Percentiles rank a stretch among this genome's conserved stretches.
These are phyloP conservation scores for Ogataea pini DNA, from an alignment of 805 yeast genomes.

Conservation along the genomic window DNA sequence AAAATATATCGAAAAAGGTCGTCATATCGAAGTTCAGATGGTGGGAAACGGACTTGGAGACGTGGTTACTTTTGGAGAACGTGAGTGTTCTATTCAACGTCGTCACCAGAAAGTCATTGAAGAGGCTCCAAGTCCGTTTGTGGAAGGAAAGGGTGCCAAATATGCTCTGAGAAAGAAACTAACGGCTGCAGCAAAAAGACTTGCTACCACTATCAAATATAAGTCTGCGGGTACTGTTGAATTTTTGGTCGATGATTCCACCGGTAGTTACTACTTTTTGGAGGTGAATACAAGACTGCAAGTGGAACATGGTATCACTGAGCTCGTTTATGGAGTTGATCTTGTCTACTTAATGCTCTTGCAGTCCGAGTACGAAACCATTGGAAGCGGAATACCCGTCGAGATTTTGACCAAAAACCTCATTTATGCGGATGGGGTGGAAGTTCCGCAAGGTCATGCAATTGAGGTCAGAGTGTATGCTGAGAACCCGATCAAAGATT, in stretches of 20 bases:
- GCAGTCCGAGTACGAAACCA: conserved; percentile 87
- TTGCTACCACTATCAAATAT: conserved; percentile 81
- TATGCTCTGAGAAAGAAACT: conserved; percentile 48
- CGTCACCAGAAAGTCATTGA: conserved; percentile 95
- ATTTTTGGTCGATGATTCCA: conserved; percentile 79
- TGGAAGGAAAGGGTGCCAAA: conserved; percentile 67
- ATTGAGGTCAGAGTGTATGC: conserved; percentile 97
- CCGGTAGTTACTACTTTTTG: conserved; percentile 89
- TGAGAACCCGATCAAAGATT: conserved; percentile 93
- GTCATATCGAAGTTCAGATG: conserved; percentile 96
- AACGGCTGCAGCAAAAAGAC: conserved; percentile 79
- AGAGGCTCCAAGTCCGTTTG: conserved; percentile 96
- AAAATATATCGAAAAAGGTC: conserved; percentile 88
- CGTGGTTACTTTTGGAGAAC: conserved; percentile 92
- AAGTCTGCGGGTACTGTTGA: conserved; percentile 98
- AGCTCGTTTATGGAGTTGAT: conserved; percentile 90
- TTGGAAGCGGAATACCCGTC: conserved; percentile 63
- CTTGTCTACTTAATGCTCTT: conserved; percentile 95
- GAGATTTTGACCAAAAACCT: conserved; percentile 22
- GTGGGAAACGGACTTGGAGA: conserved; percentile 93
- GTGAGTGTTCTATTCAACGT: conserved; percentile 96
- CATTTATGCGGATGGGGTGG: conserved; percentile 12
- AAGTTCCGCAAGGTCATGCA: conserved; percentile 71
- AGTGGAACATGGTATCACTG: conserved; percentile 98
- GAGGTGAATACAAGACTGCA: conserved; percentile 97